Percentiles rank a stretch among this genome's conserved stretches.
Conservation (phyloP, 805 yeast species). For the Yamadazyma tumulicola region DNA sequence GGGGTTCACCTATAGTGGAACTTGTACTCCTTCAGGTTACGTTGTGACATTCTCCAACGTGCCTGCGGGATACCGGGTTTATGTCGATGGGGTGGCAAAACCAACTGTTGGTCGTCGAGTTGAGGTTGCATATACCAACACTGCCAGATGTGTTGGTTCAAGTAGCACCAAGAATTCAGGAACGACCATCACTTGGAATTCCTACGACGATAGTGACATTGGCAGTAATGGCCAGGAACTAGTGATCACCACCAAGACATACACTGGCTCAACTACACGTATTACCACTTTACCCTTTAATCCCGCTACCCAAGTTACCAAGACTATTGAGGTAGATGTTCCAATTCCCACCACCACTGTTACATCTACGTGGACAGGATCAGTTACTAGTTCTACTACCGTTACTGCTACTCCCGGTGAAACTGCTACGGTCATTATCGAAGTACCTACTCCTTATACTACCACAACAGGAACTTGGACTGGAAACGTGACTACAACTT, state of each 20-base stretch:
- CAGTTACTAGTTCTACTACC: neutral
- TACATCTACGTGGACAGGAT: neutral
- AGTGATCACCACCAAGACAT: conserved; percentile 16
- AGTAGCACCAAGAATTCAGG: neutral
- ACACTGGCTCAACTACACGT: conserved; percentile 17
- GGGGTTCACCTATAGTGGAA: conserved; percentile 7
- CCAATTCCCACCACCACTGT: conserved; percentile 10
- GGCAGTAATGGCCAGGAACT: conserved; percentile 14
- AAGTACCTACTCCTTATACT: neutral
- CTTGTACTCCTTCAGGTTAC: conserved; percentile 13
- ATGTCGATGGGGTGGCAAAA: conserved; percentile 12
- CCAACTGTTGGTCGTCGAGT: neutral
- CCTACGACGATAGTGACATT: conserved; percentile 2
- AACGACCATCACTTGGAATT: neutral
- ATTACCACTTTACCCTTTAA: conserved; percentile 15
- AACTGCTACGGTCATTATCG: conserved; percentile 1
- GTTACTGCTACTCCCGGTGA: conserved; percentile 2
- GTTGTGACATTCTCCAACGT: conserved; percentile 16
- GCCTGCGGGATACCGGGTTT: conserved; percentile 28
- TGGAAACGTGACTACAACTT: too few relatives aligned
- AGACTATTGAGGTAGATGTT: conserved; percentile 19
- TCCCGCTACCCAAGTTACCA: conserved; percentile 14
- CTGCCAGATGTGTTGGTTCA: neutral
- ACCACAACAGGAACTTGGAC: too few relatives aligned
- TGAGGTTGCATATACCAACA: neutral